phyloP scores from a whole-genome alignment of 306 rosid species.

The Castanea sativa region DNA sequence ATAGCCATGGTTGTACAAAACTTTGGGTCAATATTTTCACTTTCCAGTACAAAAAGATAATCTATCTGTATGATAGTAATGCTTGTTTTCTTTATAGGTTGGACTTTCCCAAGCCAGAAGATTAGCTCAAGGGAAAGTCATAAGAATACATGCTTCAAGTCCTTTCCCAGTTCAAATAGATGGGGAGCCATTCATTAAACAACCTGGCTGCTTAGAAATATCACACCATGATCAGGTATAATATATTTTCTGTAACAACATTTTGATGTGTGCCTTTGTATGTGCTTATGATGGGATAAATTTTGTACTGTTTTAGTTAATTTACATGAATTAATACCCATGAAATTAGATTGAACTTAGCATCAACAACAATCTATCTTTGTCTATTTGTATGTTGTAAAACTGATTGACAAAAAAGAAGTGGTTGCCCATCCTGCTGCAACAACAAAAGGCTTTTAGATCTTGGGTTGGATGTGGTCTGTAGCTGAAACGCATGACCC shows the following conservation, averaged over 20 bases:
- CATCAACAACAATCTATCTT: background rate
- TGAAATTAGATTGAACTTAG: background rate
- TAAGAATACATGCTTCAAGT: conserved; percentile 64
- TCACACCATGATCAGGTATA: conserved; percentile 62
- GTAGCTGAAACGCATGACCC: background rate
- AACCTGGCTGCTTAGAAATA: conserved; percentile 57
- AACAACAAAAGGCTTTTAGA: background rate
- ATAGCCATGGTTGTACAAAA: no score
- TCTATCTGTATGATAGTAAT: conserved; percentile 9
- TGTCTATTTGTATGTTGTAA: background rate
- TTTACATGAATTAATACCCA: background rate
- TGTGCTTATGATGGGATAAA: background rate
- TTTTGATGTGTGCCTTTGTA: background rate
- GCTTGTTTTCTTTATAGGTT: conserved; percentile 39
- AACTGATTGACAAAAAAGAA: background rate
- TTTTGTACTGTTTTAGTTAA: background rate
- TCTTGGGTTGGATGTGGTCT: background rate
- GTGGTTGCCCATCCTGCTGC: background rate
- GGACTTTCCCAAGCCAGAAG: conserved; percentile 88
- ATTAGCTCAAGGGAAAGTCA: conserved; percentile 69
- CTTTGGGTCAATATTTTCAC: background rate
- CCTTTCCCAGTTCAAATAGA: conserved; percentile 86
- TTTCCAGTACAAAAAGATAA: background rate
- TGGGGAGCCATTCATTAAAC: conserved; percentile 73
- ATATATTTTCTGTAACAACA: background rate